Base-by-base conservation (phyloP, 257 asterid genomes). In the Nicotiana knightiana region DNA sequence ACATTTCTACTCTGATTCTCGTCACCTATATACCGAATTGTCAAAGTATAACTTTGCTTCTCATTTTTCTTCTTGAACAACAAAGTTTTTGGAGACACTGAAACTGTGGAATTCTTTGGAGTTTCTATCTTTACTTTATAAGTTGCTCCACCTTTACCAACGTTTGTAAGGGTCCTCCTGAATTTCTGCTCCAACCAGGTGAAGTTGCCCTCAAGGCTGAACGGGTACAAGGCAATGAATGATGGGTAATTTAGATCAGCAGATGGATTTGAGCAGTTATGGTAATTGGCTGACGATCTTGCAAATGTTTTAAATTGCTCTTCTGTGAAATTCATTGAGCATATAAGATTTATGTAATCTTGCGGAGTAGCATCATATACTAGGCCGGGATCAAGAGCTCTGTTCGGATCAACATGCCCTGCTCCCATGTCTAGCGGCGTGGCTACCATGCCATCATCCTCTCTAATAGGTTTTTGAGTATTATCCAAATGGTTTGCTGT, bases 361-460 rank as follows among this genome's bases (percentile, higher is more conserved):
- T 84, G 79, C 24, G 86, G 33, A 32, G 84, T 66, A 0, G 63
- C 82, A 21, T 84, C 84, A 33, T 84, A 76, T 15, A 84, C 62
- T 16, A 84, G 87, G 11, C 84, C 87, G 9, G 84, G 87, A 48
- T 84, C 87, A 54, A 80, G 81, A 8, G 84, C 87, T 17, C 8
- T 26, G 64, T 81, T 81, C 15, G 82, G 87, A 61, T 85, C 21
- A 33, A 82, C 73, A 0, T 65, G 85, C 24, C 87, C 85, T 4
- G 83, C 79, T 18, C 87, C 87, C 53, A 82, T 77, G 26, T 55
- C 85, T 2, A 85, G 81, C 9, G 85, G 83, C 6, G 83, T 66
- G 54, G 86, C 84, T 1, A 43, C 58, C 26, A 13, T 10, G 67
- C 16, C 16, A 24, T 51, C 43, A 26, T 76, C 81, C 16, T 53